Evolutionary conservation across 352 stramenopile species (phyloP).

Genomic region (Peronospora tabacina): DNA sequence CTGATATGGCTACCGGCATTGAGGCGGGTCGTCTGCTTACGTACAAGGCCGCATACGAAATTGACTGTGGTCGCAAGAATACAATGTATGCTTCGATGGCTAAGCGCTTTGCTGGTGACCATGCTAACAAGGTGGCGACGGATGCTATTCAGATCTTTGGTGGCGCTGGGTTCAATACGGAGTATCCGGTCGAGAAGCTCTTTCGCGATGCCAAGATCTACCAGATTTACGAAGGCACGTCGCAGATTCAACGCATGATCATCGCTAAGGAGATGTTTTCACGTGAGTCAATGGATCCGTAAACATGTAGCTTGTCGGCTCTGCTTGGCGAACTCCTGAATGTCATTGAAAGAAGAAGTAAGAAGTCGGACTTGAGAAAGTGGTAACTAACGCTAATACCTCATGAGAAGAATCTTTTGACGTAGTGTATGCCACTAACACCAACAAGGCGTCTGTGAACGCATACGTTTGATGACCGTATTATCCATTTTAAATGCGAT

Average conservation of each 20-base stretch:
- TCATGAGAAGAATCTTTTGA: too few species aligned
- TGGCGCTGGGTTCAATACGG: slow-evolving; percentile 86
- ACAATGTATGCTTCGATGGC: slow-evolving; percentile 88
- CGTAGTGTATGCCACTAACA: too few species aligned
- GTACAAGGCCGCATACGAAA: slow-evolving; percentile 87
- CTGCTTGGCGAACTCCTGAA: slow-evolving; percentile 2
- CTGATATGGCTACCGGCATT: slow-evolving; percentile 88
- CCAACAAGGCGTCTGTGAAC: background rate
- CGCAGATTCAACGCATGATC: slow-evolving; percentile 88
- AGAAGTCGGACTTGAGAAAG: background rate
- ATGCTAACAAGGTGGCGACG: slow-evolving; percentile 79
- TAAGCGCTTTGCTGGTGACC: slow-evolving; percentile 85
- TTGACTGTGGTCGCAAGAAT: slow-evolving; percentile 86
- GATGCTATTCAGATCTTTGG: slow-evolving; percentile 89
- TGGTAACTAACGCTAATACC: too few species aligned
- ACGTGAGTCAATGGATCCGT: slow-evolving; percentile 58
- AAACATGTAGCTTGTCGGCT: slow-evolving; percentile 6
- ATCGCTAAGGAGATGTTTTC: slow-evolving; percentile 86
- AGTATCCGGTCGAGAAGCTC: slow-evolving; percentile 91
- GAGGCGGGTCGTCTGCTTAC: slow-evolving; percentile 76
- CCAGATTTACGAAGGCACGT: slow-evolving; percentile 90
- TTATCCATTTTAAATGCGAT: slow-evolving; percentile 13
- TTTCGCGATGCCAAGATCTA: slow-evolving; percentile 90
- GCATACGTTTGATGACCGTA: slow-evolving; percentile 8
- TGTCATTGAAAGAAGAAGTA: background rate